Evolutionary conservation across 495 filamentous ascomycete species (phyloP), one percentile per base, ranked within the genome.

Genomic region (Lasiosphaeria ovina): DNA sequence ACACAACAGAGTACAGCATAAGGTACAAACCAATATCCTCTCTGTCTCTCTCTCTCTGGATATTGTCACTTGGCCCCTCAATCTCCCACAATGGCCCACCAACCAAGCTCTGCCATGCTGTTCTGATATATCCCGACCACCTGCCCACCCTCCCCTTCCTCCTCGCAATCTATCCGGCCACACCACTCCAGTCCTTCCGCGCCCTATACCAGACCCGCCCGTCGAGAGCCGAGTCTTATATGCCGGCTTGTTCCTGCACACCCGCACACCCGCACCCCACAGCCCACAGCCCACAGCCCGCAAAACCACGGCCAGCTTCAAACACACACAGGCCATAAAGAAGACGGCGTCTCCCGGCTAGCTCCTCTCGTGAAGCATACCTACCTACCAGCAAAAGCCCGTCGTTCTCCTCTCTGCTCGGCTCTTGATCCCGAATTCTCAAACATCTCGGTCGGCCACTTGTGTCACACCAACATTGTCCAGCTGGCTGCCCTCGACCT

Each of bases 31-130:
- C 60, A 59, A 62, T 58, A 66, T 24, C 24, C 24, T 24, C 24
- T 24, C 24, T 24, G 24, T 24, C 24, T 24, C 24, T 24, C 24
- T 53, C 24, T 51, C 48, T 61, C 55, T 60, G 58, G 60, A 69
- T 72, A 72, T 66, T 68, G 62, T 58, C 54, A 35, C 38, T 24
- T 48, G 40, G 45, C 60, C 58, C 40, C 54, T 66, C 63, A 69
- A 64, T 69, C 59, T 68, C 65, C 42, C 61, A 64, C 63, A 65
- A 62, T 70, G 64, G 64, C 62, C 67, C 67, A 68, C 69, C 62
- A 64, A 58, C 69, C 65, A 61, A 69, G 69, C 66, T 73, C 69
- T 73, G 60, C 71, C 65, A 73, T 63, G 70, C 68, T 73, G 62
- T 59, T 60, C 44, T 68, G 62, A 72, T 64, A 73, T 69, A 62